These are phyloP conservation scores for Glebionis coronaria DNA, from an alignment of 129 eudicot genomes.

Conservation along the genomic window DNA sequence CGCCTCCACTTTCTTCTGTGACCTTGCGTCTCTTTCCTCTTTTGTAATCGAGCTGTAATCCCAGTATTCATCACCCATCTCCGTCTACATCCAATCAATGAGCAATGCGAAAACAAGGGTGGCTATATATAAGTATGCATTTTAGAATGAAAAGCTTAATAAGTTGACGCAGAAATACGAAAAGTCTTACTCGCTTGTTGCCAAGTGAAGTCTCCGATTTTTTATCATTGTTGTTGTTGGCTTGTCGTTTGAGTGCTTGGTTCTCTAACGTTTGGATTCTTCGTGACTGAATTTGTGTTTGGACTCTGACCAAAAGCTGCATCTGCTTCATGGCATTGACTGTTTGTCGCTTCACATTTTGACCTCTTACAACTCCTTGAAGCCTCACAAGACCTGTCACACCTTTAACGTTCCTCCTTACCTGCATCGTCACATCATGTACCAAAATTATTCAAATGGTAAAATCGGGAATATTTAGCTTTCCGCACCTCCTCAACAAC, in stretches of 20 bases:
- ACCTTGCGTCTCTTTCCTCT: conserved; percentile 71
- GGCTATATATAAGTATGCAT: neutral
- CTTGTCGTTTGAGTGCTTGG: conserved; percentile 54
- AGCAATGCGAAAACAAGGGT: neutral
- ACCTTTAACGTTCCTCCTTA: conserved; percentile 61
- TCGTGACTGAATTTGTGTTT: conserved; percentile 79
- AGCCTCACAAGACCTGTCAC: conserved; percentile 80
- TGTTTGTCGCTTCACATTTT: conserved; percentile 70
- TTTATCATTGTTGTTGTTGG: conserved; percentile 43
- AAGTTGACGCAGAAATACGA: neutral
- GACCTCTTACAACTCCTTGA: conserved; percentile 70
- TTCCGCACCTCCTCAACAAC: no score
- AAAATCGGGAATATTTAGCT: no score
- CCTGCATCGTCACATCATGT: conserved; percentile 36
- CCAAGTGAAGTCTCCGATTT: conserved; percentile 47
- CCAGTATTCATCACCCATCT: conserved; percentile 55
- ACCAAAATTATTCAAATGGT: neutral
- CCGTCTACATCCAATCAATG: conserved; percentile 9
- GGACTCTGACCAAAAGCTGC: conserved; percentile 83
- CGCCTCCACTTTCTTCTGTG: conserved; percentile 66
- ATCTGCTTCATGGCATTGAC: conserved; percentile 78
- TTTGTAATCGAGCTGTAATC: conserved; percentile 77
- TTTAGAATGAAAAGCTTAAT: neutral
- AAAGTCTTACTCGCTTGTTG: conserved; percentile 27
- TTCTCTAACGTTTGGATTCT: conserved; percentile 74